Conservation (phyloP, 192 early-diverging fungal species). For the Coemansia sp. region DNA sequence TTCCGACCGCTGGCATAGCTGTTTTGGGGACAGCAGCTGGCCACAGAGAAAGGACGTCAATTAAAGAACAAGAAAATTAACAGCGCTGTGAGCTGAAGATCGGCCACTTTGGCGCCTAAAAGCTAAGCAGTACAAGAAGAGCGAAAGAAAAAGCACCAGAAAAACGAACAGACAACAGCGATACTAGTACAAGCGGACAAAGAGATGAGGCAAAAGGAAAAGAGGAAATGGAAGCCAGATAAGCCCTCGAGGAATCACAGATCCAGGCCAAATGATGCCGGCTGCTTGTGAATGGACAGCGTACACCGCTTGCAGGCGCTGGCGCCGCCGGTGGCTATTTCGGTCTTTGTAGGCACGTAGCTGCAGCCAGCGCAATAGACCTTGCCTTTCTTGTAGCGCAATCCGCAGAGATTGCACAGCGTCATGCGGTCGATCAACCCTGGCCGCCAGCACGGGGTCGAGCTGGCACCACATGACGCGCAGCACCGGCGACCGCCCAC, state of each 20-base stretch:
- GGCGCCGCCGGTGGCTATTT: constrained; percentile 55
- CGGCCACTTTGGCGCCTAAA: neutral
- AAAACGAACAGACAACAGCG: constrained; percentile 4
- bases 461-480: constrained; percentile 49
- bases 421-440: constrained; percentile 57
- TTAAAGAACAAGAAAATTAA: neutral
- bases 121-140: constrained; percentile 5
- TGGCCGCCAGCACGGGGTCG: constrained; percentile 59
- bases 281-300: constrained; percentile 21
- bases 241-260: constrained; percentile 1
- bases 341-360: constrained; percentile 59
- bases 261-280: neutral
- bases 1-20: neutral
- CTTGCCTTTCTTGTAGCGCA: constrained; percentile 59
- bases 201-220: neutral
- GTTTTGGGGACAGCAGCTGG: neutral
- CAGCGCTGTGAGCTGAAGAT: neutral
- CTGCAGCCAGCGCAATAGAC: constrained; percentile 51
- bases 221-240: neutral
- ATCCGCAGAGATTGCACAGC: constrained; percentile 57
- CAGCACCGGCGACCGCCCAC: constrained; percentile 42
- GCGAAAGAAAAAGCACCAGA: constrained; percentile 1
- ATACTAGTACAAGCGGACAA: constrained; percentile 8
- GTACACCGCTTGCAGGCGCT: constrained; percentile 47
- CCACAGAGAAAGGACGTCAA: neutral